A percentile compares a stretch with the other conserved stretches of the same genome.
Evolutionary conservation across 176 grass and related monocot genomes (phyloP).

Genomic region (Hordeum vulgare): DNA sequence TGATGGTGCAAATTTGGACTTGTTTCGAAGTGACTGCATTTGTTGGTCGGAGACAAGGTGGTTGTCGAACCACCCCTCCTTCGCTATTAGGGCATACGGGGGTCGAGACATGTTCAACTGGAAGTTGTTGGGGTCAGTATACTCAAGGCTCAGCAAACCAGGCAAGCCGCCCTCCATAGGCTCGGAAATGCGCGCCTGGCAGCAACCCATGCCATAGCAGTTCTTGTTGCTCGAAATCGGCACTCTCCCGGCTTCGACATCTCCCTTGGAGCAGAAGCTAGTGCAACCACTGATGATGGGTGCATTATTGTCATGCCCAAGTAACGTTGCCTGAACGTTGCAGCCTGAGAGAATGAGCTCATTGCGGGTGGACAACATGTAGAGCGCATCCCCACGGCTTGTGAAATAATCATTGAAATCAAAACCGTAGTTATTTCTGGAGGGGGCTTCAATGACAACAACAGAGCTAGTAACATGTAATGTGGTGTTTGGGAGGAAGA

Average conservation of each 20-base stretch:
- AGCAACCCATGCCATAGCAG: background rate
- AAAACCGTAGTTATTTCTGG: background rate
- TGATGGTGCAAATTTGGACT: too few species aligned
- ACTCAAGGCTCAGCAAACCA: too few species aligned
- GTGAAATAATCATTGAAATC: background rate
- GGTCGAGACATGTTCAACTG: too few species aligned
- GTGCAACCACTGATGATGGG: background rate
- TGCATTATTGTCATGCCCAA: background rate
- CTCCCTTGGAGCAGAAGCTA: background rate
- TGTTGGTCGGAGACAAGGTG: background rate
- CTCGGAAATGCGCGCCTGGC: background rate
- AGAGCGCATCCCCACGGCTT: background rate
- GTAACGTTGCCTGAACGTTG: background rate
- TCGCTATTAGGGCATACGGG: background rate
- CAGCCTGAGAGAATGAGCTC: background rate
- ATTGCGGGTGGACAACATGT: background rate
- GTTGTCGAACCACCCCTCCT: background rate
- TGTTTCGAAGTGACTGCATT: too few species aligned
- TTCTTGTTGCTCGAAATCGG: background rate
- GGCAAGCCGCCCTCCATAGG: too few species aligned
- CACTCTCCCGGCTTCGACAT: background rate
- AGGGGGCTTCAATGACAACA: fast-evolving
- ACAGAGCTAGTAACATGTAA: background rate
- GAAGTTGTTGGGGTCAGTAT: too few species aligned
- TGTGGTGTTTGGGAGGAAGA: background rate